A percentile compares a stretch with the other conserved stretches of the same genome.
Conservation (phyloP, 2,329 filamentous ascomycete genomes). For the Colletotrichum gigasporum region DNA sequence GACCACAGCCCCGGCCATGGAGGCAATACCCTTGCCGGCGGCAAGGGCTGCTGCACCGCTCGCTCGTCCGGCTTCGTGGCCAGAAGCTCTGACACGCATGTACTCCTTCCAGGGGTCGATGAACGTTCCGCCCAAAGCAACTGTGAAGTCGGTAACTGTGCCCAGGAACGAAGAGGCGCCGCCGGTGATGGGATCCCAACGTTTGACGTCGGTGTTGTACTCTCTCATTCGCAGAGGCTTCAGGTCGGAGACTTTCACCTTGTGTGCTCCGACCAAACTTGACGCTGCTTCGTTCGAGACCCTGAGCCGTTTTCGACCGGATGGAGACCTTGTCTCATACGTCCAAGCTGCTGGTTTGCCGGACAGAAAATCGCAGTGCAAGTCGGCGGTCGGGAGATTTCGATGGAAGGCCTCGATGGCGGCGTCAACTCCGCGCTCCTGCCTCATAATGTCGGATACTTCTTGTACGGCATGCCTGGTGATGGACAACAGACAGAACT, state of each 20-base stretch:
- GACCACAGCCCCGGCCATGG: slow-evolving; percentile 37
- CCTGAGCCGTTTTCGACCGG: neutral
- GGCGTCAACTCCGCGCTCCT: slow-evolving; percentile 37
- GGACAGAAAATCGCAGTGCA: slow-evolving; percentile 45
- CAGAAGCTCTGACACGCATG: slow-evolving; percentile 3
- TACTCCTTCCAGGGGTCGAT: slow-evolving; percentile 30
- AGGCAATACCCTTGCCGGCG: slow-evolving; percentile 34
- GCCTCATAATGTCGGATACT: slow-evolving; percentile 45
- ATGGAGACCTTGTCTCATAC: slow-evolving; percentile 41
- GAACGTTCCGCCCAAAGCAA: slow-evolving; percentile 24
- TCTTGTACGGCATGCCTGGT: slow-evolving; percentile 40
- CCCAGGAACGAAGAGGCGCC: slow-evolving; percentile 16
- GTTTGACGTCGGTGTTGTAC: slow-evolving; percentile 39
- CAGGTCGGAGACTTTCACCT: slow-evolving; percentile 40
- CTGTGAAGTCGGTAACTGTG: slow-evolving; percentile 24
- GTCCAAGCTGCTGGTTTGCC: slow-evolving; percentile 64
- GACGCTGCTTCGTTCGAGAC: slow-evolving; percentile 5
- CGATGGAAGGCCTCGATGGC: slow-evolving; percentile 51
- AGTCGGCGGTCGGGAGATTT: slow-evolving; percentile 41
- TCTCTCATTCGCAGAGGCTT: slow-evolving; percentile 38
- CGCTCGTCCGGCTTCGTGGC: slow-evolving; percentile 5
- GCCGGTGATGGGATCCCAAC: slow-evolving; percentile 40
- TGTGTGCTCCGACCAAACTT: neutral
- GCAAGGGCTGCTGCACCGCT: slow-evolving; percentile 22
- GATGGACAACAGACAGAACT: slow-evolving; percentile 41